phyloP scores from a whole-genome alignment of 768 basidiomycete species.

The Tubosaeta brunneosetosa region DNA sequence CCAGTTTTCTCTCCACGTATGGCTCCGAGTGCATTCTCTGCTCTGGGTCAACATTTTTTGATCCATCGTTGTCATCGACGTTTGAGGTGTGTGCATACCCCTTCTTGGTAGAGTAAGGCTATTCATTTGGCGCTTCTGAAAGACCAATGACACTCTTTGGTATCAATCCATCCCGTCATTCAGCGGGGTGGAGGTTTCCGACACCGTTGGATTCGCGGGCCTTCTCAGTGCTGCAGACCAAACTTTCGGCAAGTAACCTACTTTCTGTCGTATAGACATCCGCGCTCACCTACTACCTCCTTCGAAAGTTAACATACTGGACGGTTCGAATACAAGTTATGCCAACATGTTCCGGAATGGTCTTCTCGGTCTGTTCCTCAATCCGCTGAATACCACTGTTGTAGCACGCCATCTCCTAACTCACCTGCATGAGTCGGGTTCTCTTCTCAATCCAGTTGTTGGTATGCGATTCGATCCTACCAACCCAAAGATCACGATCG shows the following conservation, averaged over 20 bases:
- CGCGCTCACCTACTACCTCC: background rate
- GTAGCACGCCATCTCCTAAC: conserved; percentile 14
- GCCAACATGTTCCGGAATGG: conserved; percentile 15
- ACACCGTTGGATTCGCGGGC: conserved; percentile 20
- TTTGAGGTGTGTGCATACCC: conserved; percentile 17
- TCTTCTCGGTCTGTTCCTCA: conserved; percentile 22
- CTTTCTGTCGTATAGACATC: background rate
- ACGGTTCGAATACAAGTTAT: conserved; percentile 12
- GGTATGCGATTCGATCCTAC: conserved; percentile 27
- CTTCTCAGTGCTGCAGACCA: conserved; percentile 11
- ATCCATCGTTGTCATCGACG: conserved; percentile 20
- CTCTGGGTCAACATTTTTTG: conserved; percentile 17
- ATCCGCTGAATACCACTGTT: conserved; percentile 16
- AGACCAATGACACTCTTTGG: conserved; percentile 21
- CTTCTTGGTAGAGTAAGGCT: background rate
- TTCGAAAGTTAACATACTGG: conserved; percentile 19
- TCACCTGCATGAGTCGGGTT: conserved; percentile 15
- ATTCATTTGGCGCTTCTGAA: background rate
- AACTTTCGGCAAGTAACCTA: conserved; percentile 13
- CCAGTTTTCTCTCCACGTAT: conserved; percentile 14
- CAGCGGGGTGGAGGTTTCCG: conserved; percentile 14
- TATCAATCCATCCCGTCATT: conserved; percentile 10
- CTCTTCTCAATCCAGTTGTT: conserved; percentile 28
- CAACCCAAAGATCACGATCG: conserved; percentile 30
- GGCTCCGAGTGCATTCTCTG: conserved; percentile 25